phyloP scores from a whole-genome alignment of 306 rosid genomes.

The Vachellia pachyceras region DNA sequence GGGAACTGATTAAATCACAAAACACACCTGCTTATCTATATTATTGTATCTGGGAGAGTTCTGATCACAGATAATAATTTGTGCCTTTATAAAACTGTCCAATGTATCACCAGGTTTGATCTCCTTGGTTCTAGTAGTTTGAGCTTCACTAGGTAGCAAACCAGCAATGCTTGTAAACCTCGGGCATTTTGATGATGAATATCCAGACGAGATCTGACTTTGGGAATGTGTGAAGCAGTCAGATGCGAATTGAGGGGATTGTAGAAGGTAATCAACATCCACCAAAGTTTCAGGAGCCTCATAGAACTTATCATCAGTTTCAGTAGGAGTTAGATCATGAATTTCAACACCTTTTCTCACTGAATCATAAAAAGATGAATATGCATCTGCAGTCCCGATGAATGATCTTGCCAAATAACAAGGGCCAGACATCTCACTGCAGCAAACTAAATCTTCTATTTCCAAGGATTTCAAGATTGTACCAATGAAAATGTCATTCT shows the following conservation, averaged over 20 bases:
- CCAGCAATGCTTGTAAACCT: slow-evolving; percentile 75
- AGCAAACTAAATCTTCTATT: slow-evolving; percentile 87
- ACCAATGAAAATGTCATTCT: slow-evolving; percentile 77
- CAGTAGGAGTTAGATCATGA: slow-evolving; percentile 48
- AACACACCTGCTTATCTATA: slow-evolving; percentile 78
- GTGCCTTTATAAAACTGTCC: slow-evolving; percentile 95
- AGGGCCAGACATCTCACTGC: slow-evolving; percentile 53
- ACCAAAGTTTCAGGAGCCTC: slow-evolving; percentile 88
- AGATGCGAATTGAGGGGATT: slow-evolving; percentile 52
- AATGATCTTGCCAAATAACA: slow-evolving; percentile 91
- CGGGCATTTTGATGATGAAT: slow-evolving; percentile 53
- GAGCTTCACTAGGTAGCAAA: slow-evolving; percentile 68
- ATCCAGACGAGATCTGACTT: slow-evolving; percentile 39
- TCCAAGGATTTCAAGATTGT: slow-evolving; percentile 94
- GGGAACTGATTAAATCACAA: slow-evolving; percentile 36
- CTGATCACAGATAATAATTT: slow-evolving; percentile 69
- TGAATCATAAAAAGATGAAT: slow-evolving; percentile 47
- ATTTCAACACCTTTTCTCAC: slow-evolving; percentile 46
- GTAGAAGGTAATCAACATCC: slow-evolving; percentile 59
- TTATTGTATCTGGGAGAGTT: slow-evolving; percentile 75
- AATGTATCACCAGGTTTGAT: slow-evolving; percentile 53
- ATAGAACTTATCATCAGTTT: slow-evolving; percentile 81
- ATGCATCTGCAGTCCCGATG: slow-evolving; percentile 59
- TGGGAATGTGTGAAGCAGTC: slow-evolving; percentile 42
- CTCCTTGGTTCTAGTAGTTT: slow-evolving; percentile 47